These are phyloP conservation scores for Eimeria necatrix DNA, from an alignment of 169 alveolate genomes.

Conservation along the genomic window DNA sequence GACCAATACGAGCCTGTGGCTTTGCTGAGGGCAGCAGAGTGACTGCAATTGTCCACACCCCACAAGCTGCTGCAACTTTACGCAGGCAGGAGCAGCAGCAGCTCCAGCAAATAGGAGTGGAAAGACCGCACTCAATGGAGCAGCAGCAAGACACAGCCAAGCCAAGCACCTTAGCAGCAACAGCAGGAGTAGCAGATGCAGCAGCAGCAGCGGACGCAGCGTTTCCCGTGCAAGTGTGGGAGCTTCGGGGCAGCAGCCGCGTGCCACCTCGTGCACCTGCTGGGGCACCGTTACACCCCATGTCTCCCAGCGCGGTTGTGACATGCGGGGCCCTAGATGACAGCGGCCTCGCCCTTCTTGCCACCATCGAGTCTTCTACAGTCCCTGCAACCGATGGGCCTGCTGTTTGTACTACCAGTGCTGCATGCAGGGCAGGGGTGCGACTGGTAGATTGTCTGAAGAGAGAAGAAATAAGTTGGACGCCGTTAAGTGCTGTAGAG, in stretches of 20 bases:
- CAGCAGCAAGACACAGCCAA: neutral
- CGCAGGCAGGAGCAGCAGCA: constrained; percentile 57
- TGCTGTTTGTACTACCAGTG: neutral
- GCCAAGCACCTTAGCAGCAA: neutral
- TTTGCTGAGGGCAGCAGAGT: constrained; percentile 49
- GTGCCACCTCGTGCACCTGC: neutral
- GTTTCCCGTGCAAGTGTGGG: constrained; percentile 42
- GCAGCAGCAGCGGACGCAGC: constrained; percentile 51
- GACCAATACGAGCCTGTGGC: constrained; percentile 20
- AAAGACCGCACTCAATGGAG: neutral
- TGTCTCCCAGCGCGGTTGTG: neutral
- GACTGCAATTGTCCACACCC: neutral
- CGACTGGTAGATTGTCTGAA: constrained; percentile 31
- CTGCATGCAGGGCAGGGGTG: neutral
- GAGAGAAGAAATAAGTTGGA: constrained; percentile 28
- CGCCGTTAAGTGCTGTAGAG: constrained; percentile 3
- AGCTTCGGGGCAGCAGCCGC: constrained; percentile 39
- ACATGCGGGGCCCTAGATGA: constrained; percentile 48
- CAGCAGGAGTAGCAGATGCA: constrained; percentile 21
- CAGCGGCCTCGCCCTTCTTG: constrained; percentile 44
- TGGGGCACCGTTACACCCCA: constrained; percentile 21
- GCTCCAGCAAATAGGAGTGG: constrained; percentile 29
- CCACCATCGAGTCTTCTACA: neutral
- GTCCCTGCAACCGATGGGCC: neutral
- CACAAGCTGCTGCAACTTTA: constrained; percentile 44